These are phyloP conservation scores for Mycena belliarum DNA, from an alignment of 768 basidiomycete species.

Conservation along the genomic window DNA sequence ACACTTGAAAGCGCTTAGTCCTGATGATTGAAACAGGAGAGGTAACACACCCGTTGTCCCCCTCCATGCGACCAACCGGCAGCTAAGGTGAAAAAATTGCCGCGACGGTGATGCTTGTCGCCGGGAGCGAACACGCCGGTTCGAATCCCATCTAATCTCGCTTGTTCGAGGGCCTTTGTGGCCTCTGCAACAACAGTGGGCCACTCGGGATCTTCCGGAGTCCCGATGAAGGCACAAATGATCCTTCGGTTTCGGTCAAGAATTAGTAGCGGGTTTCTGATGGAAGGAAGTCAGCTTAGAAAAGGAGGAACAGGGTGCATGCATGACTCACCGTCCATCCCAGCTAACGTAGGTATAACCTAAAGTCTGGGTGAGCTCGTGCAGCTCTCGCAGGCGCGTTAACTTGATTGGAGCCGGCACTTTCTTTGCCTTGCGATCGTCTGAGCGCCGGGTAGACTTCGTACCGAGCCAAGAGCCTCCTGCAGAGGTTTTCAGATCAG, in stretches of 20 bases:
- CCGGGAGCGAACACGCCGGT: conserved; percentile 1
- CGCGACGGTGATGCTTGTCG: conserved; percentile 20
- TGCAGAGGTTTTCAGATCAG: background rate
- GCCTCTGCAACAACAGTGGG: background rate
- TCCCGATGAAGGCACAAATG: conserved; percentile 10
- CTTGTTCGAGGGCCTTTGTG: background rate
- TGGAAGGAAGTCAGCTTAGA: no score
- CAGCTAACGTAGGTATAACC: background rate
- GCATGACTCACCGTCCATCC: conserved; percentile 9
- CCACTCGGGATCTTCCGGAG: conserved; percentile 18
- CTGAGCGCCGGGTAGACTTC: background rate
- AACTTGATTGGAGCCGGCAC: background rate
- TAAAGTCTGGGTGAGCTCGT: background rate
- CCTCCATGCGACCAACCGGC: conserved; percentile 31
- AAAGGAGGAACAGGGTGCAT: background rate
- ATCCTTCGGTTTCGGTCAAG: conserved; percentile 1
- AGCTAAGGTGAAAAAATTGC: conserved; percentile 21
- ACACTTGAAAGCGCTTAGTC: background rate
- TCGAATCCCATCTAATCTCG: background rate
- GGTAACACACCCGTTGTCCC: conserved; percentile 25
- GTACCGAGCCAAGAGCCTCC: background rate
- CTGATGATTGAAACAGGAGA: no score
- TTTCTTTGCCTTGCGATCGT: no score
- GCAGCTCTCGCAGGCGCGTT: background rate
- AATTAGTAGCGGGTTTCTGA: background rate